phyloP scores from a whole-genome alignment of 2,329 filamentous ascomycete genomes.

The Hypoxylon sp. region DNA sequence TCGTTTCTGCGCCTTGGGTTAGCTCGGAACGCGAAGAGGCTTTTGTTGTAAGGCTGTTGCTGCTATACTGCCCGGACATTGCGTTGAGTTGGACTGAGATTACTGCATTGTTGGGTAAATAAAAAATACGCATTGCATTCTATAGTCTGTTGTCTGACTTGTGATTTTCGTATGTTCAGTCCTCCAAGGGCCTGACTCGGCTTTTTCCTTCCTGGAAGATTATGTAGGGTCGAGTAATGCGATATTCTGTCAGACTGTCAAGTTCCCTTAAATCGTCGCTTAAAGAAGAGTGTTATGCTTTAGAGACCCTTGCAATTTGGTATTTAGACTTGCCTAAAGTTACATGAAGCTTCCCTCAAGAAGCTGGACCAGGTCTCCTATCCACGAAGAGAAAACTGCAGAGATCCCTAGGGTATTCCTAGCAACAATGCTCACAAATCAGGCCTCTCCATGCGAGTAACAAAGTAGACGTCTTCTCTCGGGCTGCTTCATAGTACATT shows the following conservation, averaged over 20 bases:
- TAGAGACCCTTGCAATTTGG: not conserved
- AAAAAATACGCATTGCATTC: not conserved
- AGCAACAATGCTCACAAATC: too few relatives aligned
- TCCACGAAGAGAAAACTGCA: too few relatives aligned
- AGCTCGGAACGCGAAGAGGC: slow-evolving; percentile 2
- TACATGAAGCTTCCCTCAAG: too few relatives aligned
- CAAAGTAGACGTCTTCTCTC: too few relatives aligned
- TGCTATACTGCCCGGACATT: not conserved
- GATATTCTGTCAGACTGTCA: not conserved
- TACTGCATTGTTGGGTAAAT: not conserved
- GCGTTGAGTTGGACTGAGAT: not conserved
- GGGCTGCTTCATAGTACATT: slow-evolving; percentile 18
- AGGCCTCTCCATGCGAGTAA: too few relatives aligned
- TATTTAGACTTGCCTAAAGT: too few relatives aligned
- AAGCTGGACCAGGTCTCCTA: too few relatives aligned
- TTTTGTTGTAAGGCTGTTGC: not conserved
- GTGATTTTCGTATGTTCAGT: not conserved
- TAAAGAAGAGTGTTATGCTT: not conserved
- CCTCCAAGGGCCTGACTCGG: not conserved
- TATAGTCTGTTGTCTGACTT: not conserved
- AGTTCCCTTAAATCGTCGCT: not conserved
- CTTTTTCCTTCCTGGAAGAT: not conserved
- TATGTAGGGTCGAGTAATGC: not conserved
- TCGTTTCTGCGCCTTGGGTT: slow-evolving; percentile 19
- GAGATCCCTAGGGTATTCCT: too few relatives aligned